Conservation (phyloP, 371 early-diverging fungal genomes). For the Amoeboradix gromovi region DNA sequence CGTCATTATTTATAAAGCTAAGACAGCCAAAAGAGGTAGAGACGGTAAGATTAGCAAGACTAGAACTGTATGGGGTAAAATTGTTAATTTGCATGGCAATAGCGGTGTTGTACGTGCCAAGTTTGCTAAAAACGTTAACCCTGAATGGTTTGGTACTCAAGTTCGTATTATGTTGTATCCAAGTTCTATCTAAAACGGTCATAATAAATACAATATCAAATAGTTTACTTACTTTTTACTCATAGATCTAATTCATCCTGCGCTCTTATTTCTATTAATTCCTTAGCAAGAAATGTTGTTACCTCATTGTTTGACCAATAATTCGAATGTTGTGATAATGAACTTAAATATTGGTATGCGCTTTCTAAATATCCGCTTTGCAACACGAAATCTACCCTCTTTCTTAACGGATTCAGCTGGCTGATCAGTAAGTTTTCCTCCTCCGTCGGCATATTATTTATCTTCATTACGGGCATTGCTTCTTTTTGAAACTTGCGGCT, state of each 20-base stretch:
- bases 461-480: constrained; percentile 5
- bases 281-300: not conserved
- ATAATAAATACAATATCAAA: too few relatives aligned
- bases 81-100: constrained; percentile 79
- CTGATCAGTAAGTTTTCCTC: not conserved
- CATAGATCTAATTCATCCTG: too few relatives aligned
- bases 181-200: not conserved
- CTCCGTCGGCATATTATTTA: not conserved
- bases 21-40: not conserved
- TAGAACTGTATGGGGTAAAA: constrained; percentile 86
- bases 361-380: constrained; percentile 48
- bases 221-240: too few relatives aligned
- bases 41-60: constrained; percentile 18
- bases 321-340: constrained; percentile 37
- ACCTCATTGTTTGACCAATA: constrained; percentile 24
- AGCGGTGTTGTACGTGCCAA: constrained; percentile 81
- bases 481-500: constrained; percentile 25
- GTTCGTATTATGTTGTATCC: constrained; percentile 39
- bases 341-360: constrained; percentile 27
- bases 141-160: constrained; percentile 62
- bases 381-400: constrained; percentile 36
- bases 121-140: constrained; percentile 80
- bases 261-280: not conserved
- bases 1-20: constrained; percentile 4
- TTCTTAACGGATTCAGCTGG: not conserved